Evolutionary conservation across 2,329 filamentous ascomycete genomes (phyloP).

Genomic region (Tolypocladium paradoxum): DNA sequence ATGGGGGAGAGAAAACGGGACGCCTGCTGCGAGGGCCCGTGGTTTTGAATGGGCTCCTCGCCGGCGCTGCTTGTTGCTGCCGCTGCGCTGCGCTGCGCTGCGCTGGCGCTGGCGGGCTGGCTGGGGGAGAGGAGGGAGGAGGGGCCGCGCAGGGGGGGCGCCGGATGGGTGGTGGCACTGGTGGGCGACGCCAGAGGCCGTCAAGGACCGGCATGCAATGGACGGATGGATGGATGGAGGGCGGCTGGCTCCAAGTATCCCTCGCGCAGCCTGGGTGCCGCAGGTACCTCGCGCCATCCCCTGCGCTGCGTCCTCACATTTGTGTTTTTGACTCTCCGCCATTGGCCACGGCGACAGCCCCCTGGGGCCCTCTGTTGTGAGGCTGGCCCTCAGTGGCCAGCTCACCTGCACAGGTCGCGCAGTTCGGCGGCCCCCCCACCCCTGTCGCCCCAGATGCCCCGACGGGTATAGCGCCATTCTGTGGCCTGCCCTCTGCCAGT

Average conservation of each 20-base stretch:
- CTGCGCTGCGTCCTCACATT: background rate
- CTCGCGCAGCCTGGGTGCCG: background rate
- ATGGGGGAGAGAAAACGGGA: conserved; percentile 26
- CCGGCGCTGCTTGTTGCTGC: background rate
- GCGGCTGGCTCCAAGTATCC: background rate
- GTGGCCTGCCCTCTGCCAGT: background rate
- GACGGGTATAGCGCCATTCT: background rate
- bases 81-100: background rate
- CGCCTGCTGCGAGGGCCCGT: conserved; percentile 1
- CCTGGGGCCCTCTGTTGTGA: background rate
- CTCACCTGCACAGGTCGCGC: background rate
- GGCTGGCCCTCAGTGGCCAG: background rate
- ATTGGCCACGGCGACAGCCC: background rate
- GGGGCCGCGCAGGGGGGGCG: background rate
- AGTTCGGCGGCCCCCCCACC: conserved; percentile 1
- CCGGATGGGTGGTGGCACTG: background rate
- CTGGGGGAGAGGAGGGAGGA: background rate
- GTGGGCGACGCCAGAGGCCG: background rate
- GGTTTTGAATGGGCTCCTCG: conserved; percentile 19
- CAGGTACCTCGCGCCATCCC: background rate
- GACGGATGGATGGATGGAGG: no score
- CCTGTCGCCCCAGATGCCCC: background rate
- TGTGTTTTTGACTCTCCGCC: background rate
- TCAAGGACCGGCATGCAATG: background rate
- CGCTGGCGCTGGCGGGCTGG: background rate